Percentiles rank a stretch among this genome's conserved stretches.
Conservation (phyloP, 805 yeast species). For the Candida silvatica region DNA sequence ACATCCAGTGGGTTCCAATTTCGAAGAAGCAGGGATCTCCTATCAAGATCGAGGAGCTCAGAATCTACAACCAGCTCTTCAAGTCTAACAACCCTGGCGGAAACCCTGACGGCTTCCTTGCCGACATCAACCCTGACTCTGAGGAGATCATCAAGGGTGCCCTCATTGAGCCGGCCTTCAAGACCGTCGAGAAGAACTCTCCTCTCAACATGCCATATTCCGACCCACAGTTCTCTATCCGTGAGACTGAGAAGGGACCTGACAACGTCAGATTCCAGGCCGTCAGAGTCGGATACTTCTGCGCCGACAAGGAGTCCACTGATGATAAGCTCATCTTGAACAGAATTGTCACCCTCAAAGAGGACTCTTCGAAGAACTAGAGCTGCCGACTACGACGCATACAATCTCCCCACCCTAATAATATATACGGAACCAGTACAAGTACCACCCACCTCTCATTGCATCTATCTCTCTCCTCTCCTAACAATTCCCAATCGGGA, state of each 20-base stretch:
- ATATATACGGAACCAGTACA: neutral
- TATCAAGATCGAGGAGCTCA: slow-evolving; percentile 59
- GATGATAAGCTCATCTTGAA: slow-evolving; percentile 63
- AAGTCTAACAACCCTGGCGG: slow-evolving; percentile 85
- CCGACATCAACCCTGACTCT: slow-evolving; percentile 74
- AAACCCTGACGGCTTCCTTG: slow-evolving; percentile 80
- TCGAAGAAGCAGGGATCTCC: slow-evolving; percentile 54
- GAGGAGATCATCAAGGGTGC: slow-evolving; percentile 61
- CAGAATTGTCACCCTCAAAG: slow-evolving; percentile 90
- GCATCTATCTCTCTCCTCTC: neutral
- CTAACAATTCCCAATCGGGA: neutral
- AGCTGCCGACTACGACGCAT: neutral
- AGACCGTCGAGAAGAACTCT: slow-evolving; percentile 54
- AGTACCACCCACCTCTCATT: neutral
- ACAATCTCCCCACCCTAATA: neutral
- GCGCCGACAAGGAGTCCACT: slow-evolving; percentile 72
- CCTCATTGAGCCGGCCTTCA: slow-evolving; percentile 70
- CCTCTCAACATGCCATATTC: slow-evolving; percentile 64
- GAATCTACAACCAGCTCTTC: slow-evolving; percentile 84
- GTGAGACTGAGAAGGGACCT: slow-evolving; percentile 58
- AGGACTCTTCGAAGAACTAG: slow-evolving; percentile 47
- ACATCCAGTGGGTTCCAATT: slow-evolving; percentile 92
- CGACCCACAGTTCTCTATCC: slow-evolving; percentile 58
- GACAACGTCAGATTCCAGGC: slow-evolving; percentile 98
- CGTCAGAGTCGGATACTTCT: slow-evolving; percentile 91